Conservation (phyloP, 208 protist genomes). For the Leishmania tropica region DNA sequence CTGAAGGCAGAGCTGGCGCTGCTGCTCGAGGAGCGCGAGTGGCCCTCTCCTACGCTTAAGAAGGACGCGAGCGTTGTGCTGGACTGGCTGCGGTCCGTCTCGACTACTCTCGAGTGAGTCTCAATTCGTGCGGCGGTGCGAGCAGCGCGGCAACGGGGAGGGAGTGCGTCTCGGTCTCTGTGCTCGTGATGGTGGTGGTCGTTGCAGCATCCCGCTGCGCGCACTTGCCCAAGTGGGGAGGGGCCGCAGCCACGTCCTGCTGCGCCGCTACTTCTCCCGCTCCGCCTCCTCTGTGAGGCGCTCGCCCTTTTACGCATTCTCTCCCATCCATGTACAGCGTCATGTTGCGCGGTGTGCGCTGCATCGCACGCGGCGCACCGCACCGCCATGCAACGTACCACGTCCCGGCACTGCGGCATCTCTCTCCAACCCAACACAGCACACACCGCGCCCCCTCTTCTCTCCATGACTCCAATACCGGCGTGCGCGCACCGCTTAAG, state of each 20-base stretch:
- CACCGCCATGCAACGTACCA: neutral
- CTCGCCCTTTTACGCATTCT: neutral
- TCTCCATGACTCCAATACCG: neutral
- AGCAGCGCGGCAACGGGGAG: no score
- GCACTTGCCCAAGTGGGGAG: neutral
- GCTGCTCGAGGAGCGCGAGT: constrained; percentile 50
- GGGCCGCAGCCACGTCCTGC: no score
- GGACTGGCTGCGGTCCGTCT: constrained; percentile 42
- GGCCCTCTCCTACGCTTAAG: constrained; percentile 32
- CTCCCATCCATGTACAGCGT: neutral
- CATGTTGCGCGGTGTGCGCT: neutral
- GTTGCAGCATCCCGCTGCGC: neutral
- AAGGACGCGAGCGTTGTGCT: constrained; percentile 50
- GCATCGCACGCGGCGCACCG: neutral
- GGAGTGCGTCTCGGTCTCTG: neutral
- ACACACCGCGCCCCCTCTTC: neutral
- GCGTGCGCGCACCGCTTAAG: neutral
- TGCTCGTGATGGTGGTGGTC: neutral
- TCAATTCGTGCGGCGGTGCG: neutral
- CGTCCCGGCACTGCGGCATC: neutral
- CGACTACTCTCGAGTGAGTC: constrained; percentile 33
- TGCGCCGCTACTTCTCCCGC: neutral
- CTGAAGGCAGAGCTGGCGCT: constrained; percentile 56
- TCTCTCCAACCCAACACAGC: neutral
- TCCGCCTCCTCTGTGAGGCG: neutral